These are phyloP conservation scores for Edaphochlamys debaryana DNA, from an alignment of 139 green algal genomes.

Conservation along the genomic window DNA sequence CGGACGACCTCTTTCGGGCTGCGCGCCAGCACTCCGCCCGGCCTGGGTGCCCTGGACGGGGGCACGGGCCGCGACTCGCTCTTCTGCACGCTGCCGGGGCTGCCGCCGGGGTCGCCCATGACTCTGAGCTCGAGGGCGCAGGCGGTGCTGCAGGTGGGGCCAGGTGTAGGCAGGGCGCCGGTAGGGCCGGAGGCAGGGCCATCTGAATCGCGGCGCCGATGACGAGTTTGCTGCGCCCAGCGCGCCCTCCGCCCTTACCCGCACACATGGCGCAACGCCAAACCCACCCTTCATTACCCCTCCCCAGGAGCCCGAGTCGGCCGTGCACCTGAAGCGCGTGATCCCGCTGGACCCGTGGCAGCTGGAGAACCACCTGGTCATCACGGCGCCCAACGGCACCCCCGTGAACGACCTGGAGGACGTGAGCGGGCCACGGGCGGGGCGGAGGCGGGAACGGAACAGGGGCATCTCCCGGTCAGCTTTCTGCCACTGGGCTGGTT, in stretches of 20 bases:
- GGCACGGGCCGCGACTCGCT: background rate
- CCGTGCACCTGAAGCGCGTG: conserved; percentile 29
- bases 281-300: background rate
- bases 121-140: background rate
- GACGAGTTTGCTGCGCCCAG: too few species aligned
- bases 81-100: conserved; percentile 16
- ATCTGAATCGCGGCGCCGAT: too few species aligned
- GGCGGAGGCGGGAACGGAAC: background rate
- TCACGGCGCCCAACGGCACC: too few species aligned
- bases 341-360: background rate
- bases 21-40: too few species aligned
- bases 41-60: background rate
- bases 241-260: too few species aligned
- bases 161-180: background rate
- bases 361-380: too few species aligned
- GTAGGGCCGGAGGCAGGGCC: background rate
- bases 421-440: background rate
- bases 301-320: conserved; percentile 17
- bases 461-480: too few species aligned
- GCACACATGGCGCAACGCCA: background rate
- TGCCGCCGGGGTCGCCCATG: background rate
- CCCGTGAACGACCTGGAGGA: too few species aligned
- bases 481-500: too few species aligned
- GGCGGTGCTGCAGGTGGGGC: conserved; percentile 7
- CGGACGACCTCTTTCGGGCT: background rate